A percentile compares a stretch with the other conserved stretches of the same genome.
phyloP scores from a whole-genome alignment of 1,284 basidiomycete genomes.

The Apiotrichum domesticum region DNA sequence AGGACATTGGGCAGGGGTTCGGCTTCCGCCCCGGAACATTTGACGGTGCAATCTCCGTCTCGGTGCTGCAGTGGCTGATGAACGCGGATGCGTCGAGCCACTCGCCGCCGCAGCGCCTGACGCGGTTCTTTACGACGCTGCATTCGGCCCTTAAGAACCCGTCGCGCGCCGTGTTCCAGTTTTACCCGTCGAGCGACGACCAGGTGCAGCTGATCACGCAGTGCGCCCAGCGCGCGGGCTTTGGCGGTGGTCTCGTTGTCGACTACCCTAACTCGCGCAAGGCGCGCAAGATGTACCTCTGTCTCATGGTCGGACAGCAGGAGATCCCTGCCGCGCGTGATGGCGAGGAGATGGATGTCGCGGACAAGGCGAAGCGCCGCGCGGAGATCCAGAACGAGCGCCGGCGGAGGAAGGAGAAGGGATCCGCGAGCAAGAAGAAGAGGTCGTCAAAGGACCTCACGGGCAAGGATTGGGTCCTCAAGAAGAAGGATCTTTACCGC shows the following conservation, averaged over 20 bases:
- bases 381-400: constrained; percentile 41
- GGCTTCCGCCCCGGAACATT: constrained; percentile 94
- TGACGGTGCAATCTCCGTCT: constrained; percentile 97
- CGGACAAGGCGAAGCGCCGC: constrained; percentile 55
- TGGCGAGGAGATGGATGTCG: constrained; percentile 62
- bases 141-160: constrained; percentile 88
- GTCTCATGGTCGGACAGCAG: constrained; percentile 67
- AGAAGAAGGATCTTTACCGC: constrained; percentile 56
- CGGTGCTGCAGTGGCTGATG: constrained; percentile 96
- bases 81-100: constrained; percentile 93
- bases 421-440: constrained; percentile 26
- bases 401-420: constrained; percentile 28
- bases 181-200: constrained; percentile 92
- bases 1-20: constrained; percentile 89
- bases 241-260: constrained; percentile 93
- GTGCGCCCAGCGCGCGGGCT: constrained; percentile 88
- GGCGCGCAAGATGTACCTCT: constrained; percentile 85
- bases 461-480: constrained; percentile 52
- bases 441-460: constrained; percentile 35
- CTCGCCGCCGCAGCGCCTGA: constrained; percentile 85
- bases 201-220: constrained; percentile 92
- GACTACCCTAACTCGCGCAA: constrained; percentile 97
- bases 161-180: constrained; percentile 88
- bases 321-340: constrained; percentile 69
- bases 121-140: constrained; percentile 92